Percentiles rank a stretch among this genome's conserved stretches.
Evolutionary conservation across 169 alveolate species (phyloP).

Genomic region (Plasmodium gaboni): DNA sequence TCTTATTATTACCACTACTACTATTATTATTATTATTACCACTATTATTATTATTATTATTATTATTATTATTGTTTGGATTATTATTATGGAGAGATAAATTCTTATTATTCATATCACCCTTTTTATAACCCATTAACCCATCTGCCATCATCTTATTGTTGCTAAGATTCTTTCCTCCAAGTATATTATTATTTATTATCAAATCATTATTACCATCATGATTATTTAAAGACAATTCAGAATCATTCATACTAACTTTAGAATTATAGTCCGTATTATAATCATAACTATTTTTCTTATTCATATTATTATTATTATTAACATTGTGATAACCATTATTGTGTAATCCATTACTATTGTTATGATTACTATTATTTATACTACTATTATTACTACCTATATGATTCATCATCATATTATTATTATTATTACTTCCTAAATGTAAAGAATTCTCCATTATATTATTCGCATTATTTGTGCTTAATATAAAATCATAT

Average conservation of each 20-base stretch:
- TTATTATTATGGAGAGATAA: background rate
- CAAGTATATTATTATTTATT: slow-evolving; percentile 4
- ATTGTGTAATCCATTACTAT: background rate
- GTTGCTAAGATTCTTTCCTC: background rate
- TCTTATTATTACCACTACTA: background rate
- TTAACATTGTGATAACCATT: background rate
- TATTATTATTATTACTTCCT: background rate
- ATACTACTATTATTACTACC: slow-evolving; percentile 10
- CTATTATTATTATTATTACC: background rate
- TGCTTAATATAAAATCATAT: slow-evolving; percentile 59
- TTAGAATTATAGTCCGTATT: slow-evolving; percentile 49
- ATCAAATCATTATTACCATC: slow-evolving; percentile 19
- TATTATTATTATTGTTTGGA: background rate
- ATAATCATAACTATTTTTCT: slow-evolving; percentile 50
- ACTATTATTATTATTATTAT: background rate
- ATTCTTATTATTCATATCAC: background rate
- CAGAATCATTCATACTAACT: slow-evolving; percentile 46
- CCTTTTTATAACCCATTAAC: background rate
- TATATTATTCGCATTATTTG: slow-evolving; percentile 24
- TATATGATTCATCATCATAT: background rate
- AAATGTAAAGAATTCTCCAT: slow-evolving; percentile 33
- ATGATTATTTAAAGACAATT: slow-evolving; percentile 36
- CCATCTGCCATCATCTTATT: background rate
- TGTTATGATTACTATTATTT: slow-evolving; percentile 1
- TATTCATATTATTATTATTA: slow-evolving; percentile 1